A percentile compares a stretch with the other conserved stretches of the same genome.
These are phyloP conservation scores for Penicillium nordicum DNA, from an alignment of 2,329 filamentous ascomycete genomes.

Conservation along the genomic window DNA sequence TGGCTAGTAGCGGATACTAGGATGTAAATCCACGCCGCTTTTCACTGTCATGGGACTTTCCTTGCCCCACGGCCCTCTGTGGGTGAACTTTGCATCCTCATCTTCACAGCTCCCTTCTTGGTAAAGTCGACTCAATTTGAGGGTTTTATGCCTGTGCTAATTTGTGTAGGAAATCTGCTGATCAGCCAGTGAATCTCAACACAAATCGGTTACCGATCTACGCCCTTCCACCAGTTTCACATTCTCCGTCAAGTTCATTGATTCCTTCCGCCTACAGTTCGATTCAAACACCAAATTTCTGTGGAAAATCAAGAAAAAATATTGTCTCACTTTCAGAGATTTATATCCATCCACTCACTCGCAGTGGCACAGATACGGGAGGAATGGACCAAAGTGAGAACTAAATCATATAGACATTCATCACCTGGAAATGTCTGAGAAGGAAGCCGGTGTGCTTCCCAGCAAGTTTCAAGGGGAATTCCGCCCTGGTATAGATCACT, in stretches of 20 bases:
- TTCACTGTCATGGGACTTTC: too few species aligned
- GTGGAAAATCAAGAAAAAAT: neutral
- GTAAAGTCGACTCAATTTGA: neutral
- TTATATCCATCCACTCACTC: neutral
- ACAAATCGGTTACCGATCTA: neutral
- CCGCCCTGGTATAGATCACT: too few species aligned
- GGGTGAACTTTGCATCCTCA: neutral
- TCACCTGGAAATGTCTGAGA: too few species aligned
- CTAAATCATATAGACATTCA: too few species aligned
- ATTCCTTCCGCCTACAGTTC: neutral
- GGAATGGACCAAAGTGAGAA: neutral
- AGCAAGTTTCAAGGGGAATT: neutral
- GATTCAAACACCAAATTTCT: neutral
- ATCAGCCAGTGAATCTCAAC: neutral
- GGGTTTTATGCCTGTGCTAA: neutral
- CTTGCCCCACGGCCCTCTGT: neutral
- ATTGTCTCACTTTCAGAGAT: neutral
- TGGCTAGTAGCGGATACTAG: neutral
- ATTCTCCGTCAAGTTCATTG: neutral
- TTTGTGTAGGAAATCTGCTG: neutral
- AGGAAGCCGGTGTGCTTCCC: neutral
- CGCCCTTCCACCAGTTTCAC: neutral
- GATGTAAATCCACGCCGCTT: neutral
- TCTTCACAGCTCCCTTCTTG: neutral
- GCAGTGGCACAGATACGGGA: neutral